Conservation (phyloP, 352 stramenopile species). For the Phytophthora rubi region DNA sequence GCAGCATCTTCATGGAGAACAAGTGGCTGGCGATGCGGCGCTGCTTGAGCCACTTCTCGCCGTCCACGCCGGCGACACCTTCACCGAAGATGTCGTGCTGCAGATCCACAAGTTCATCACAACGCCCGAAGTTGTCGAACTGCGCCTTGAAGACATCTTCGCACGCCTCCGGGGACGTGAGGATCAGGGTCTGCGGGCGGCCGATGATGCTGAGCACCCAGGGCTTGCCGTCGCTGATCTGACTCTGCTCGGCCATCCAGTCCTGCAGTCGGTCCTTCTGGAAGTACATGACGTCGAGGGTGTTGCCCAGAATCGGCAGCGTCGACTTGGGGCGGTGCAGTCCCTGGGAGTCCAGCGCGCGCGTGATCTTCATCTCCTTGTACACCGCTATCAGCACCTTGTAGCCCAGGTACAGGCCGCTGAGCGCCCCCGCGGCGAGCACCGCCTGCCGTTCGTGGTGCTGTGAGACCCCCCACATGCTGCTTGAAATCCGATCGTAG, state of each 20-base stretch:
- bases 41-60: slow-evolving; percentile 55
- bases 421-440: slow-evolving; percentile 22
- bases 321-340: slow-evolving; percentile 42
- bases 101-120: slow-evolving; percentile 35
- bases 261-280: slow-evolving; percentile 57
- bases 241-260: slow-evolving; percentile 63
- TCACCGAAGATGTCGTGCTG: slow-evolving; percentile 58
- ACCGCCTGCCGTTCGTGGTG: slow-evolving; percentile 33
- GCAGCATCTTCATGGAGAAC: slow-evolving; percentile 58
- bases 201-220: slow-evolving; percentile 59
- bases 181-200: slow-evolving; percentile 45
- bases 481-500: slow-evolving; percentile 8
- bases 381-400: slow-evolving; percentile 37
- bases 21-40: slow-evolving; percentile 82
- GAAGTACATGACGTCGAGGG: slow-evolving; percentile 46
- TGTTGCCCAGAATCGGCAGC: slow-evolving; percentile 50
- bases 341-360: slow-evolving; percentile 36
- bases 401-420: slow-evolving; percentile 34
- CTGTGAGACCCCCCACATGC: slow-evolving; percentile 34
- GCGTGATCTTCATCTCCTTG: slow-evolving; percentile 38
- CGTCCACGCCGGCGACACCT: slow-evolving; percentile 60
- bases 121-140: slow-evolving; percentile 59
- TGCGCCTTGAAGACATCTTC: slow-evolving; percentile 48
- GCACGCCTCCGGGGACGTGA: slow-evolving; percentile 40
- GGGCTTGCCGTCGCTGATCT: slow-evolving; percentile 42